Conservation (phyloP, 1,284 basidiomycete genomes). For the Boletus sp. region DNA sequence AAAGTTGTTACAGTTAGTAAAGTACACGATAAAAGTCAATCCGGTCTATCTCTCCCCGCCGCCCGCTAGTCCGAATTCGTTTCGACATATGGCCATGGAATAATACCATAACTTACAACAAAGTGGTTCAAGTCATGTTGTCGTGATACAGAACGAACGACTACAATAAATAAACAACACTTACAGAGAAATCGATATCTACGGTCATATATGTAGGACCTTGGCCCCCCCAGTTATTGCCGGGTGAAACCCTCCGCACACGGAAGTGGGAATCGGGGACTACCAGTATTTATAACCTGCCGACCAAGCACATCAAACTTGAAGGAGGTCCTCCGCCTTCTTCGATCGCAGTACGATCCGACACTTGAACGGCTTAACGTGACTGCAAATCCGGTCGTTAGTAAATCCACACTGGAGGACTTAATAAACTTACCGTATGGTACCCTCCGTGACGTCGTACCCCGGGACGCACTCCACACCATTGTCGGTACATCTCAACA, state of each 20-base stretch:
- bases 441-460: too few relatives aligned
- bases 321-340: too few relatives aligned
- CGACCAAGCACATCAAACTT: neutral
- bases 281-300: neutral
- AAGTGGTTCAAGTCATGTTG: neutral
- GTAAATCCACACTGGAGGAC: neutral
- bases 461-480: conserved; percentile 2
- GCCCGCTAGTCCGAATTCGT: too few relatives aligned
- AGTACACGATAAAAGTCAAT: too few relatives aligned
- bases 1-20: too few relatives aligned
- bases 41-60: too few relatives aligned
- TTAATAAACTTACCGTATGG: too few relatives aligned
- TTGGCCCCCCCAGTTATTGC: neutral
- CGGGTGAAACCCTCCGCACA: neutral
- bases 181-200: neutral
- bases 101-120: neutral
- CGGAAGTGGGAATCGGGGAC: neutral
- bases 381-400: neutral
- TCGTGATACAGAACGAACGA: neutral
- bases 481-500: too few relatives aligned
- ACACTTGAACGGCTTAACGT: conserved; percentile 18
- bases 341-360: conserved; percentile 7
- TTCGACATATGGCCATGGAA: too few relatives aligned
- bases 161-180: neutral
- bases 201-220: neutral